Conservation (phyloP, 352 stramenopile genomes). For the Pythium rishiriense region DNA sequence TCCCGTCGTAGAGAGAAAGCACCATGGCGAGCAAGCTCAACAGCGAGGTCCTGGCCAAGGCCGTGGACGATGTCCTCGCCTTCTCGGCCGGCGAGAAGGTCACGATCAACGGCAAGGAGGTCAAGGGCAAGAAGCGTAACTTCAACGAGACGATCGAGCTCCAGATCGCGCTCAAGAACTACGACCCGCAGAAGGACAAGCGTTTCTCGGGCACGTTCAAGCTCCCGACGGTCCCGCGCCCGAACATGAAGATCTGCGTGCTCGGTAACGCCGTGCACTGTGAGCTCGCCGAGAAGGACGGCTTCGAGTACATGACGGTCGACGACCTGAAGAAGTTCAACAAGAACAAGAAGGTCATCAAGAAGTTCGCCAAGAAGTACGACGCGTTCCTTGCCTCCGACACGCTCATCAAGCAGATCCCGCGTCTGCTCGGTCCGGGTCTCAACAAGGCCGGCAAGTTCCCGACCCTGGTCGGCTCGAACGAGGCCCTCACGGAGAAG, state of each 20-base stretch:
- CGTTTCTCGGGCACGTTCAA: slow-evolving; percentile 99
- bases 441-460: slow-evolving; percentile 99
- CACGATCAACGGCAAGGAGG: slow-evolving; percentile 86
- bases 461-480: slow-evolving; percentile 94
- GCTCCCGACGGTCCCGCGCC: slow-evolving; percentile 94
- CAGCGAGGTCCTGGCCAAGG: slow-evolving; percentile 94
- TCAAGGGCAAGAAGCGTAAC: slow-evolving; percentile 99
- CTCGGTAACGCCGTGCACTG: slow-evolving; percentile 99
- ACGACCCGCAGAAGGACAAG: slow-evolving; percentile 99
- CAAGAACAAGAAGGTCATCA: slow-evolving; percentile 99
- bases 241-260: slow-evolving; percentile 97
- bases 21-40: slow-evolving; percentile 96
- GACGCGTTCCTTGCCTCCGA: slow-evolving; percentile 99
- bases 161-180: slow-evolving; percentile 99
- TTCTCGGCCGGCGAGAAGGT: slow-evolving; percentile 95
- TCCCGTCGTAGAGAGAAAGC: slow-evolving; percentile 24
- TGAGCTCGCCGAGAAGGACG: slow-evolving; percentile 97
- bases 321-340: slow-evolving; percentile 99
- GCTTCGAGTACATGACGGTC: slow-evolving; percentile 98
- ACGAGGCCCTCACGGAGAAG: slow-evolving; percentile 97
- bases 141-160: slow-evolving; percentile 99
- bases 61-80: slow-evolving; percentile 95
- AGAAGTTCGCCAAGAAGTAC: slow-evolving; percentile 99
- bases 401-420: slow-evolving; percentile 99
- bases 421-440: slow-evolving; percentile 98